A percentile compares a stretch with the other conserved stretches of the same genome.
Conservation (phyloP, 768 basidiomycete species). For the Mycena haematopus region DNA sequence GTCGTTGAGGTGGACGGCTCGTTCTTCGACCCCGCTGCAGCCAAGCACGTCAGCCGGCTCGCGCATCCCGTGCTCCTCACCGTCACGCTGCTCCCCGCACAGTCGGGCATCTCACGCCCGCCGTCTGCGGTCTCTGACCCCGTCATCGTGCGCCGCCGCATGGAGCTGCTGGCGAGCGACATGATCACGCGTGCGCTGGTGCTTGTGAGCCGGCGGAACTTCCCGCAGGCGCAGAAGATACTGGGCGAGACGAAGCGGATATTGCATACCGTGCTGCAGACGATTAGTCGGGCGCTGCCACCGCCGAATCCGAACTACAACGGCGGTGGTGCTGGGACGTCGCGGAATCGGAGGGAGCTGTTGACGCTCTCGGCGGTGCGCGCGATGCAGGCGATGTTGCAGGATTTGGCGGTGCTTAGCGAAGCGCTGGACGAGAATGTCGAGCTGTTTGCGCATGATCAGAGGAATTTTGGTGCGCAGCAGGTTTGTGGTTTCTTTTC, state of each 20-base stretch:
- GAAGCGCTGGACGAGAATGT: constrained; percentile 93
- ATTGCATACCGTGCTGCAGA: constrained; percentile 88
- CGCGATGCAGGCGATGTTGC: constrained; percentile 83
- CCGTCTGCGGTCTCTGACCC: constrained; percentile 72
- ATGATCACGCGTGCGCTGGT: constrained; percentile 97
- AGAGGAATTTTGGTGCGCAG: constrained; percentile 95
- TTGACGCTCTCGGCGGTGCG: constrained; percentile 75
- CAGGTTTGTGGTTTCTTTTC: constrained; percentile 66
- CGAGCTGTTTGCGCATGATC: constrained; percentile 91
- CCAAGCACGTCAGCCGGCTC: constrained; percentile 84
- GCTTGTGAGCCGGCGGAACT: constrained; percentile 90
- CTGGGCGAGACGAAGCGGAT: constrained; percentile 92
- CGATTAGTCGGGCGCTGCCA: constrained; percentile 75
- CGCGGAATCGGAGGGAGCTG: constrained; percentile 80
- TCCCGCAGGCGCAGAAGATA: constrained; percentile 88
- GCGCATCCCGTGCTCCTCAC: constrained; percentile 95
- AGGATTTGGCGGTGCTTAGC: constrained; percentile 84
- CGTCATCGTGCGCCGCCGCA: constrained; percentile 88
- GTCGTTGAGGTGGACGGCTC: constrained; percentile 95
- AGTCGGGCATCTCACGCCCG: constrained; percentile 44
- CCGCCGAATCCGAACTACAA: constrained; percentile 49
- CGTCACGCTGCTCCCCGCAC: constrained; percentile 81
- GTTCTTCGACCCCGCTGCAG: constrained; percentile 89
- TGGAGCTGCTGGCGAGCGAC: constrained; percentile 96
- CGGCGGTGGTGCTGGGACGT: constrained; percentile 52